phyloP scores from a whole-genome alignment of 345 rosid genomes.

The Dipteronia dyeriana region DNA sequence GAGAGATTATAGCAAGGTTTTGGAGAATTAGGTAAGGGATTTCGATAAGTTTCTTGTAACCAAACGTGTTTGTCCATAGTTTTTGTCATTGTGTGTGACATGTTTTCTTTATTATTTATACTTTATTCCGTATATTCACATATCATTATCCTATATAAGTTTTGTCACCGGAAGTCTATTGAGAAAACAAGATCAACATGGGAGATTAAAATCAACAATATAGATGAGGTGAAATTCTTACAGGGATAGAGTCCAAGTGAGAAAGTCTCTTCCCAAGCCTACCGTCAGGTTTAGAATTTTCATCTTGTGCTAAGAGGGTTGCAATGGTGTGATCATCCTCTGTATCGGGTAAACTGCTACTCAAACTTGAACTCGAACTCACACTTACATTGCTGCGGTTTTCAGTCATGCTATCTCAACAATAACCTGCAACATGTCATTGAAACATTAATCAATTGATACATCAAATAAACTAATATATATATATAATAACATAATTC shows the following conservation, averaged over 20 bases:
- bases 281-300: constrained; percentile 41
- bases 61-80: no score
- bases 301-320: constrained; percentile 66
- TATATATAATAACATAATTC: neutral
- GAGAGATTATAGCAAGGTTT: no score
- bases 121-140: no score
- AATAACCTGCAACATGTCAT: constrained; percentile 5
- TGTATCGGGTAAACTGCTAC: constrained; percentile 68
- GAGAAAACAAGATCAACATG: no score
- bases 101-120: no score
- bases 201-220: no score
- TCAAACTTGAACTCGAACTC: constrained; percentile 83
- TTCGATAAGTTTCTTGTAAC: no score
- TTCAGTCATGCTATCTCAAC: constrained; percentile 48
- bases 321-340: constrained; percentile 91
- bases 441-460: neutral
- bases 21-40: no score
- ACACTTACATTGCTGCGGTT: constrained; percentile 56
- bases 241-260: constrained; percentile 90
- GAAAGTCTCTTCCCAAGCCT: constrained; percentile 82
- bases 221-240: constrained; percentile 24
- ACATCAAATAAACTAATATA: neutral
- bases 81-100: no score
- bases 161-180: no score
- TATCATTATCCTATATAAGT: no score